Conservation (phyloP, 2,329 filamentous ascomycete genomes). For the Diaporthe caulivora region DNA sequence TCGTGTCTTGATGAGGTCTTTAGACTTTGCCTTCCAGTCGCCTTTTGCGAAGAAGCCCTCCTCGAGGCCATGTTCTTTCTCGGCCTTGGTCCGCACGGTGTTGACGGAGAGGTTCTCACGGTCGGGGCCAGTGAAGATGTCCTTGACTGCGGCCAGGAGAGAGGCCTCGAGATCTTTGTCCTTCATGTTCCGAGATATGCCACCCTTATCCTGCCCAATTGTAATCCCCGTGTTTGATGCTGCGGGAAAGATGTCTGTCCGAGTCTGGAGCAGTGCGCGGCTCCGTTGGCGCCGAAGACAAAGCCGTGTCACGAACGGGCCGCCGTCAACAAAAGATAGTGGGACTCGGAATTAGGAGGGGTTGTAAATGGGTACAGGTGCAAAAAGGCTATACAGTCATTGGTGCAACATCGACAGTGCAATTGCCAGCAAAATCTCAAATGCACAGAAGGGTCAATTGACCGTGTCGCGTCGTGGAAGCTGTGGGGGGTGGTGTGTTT, state of each 20-base stretch:
- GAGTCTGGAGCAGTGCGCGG: background rate
- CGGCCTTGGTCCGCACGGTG: conserved; percentile 64
- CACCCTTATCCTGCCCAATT: background rate
- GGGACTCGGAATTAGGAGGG: background rate
- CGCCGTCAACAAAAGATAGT: background rate
- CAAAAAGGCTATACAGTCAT: background rate
- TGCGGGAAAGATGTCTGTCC: background rate
- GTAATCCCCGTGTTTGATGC: background rate
- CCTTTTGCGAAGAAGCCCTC: conserved; percentile 62
- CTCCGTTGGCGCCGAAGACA: conserved; percentile 2
- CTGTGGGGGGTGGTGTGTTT: conserved; percentile 5
- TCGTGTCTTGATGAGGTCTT: conserved; percentile 65
- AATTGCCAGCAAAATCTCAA: background rate
- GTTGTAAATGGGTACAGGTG: background rate
- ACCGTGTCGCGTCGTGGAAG: conserved; percentile 20
- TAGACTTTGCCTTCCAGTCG: conserved; percentile 71
- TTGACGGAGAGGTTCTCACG: conserved; percentile 68
- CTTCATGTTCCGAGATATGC: background rate
- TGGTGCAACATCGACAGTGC: background rate
- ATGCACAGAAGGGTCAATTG: conserved; percentile 6
- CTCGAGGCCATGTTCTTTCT: conserved; percentile 61
- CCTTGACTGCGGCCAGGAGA: conserved; percentile 60
- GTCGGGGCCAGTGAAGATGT: conserved; percentile 57
- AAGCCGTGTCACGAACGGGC: background rate
- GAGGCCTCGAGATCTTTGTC: conserved; percentile 56